A percentile compares a stretch with the other conserved stretches of the same genome.
These are phyloP conservation scores for Penicillium sp. DNA, from an alignment of 2,329 filamentous ascomycete genomes.

Conservation along the genomic window DNA sequence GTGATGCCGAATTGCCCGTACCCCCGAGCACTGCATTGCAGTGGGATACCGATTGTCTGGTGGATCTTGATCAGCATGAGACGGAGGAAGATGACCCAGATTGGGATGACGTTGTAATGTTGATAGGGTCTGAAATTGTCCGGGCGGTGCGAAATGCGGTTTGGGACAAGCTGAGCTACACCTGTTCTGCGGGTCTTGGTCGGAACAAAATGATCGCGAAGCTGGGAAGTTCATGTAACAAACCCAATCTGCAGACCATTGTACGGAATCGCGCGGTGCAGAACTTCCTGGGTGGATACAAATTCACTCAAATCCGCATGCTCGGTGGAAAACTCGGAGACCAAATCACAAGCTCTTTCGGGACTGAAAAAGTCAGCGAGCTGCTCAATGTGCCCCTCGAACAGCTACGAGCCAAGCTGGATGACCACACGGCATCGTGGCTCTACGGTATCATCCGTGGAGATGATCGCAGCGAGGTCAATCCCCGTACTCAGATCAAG, in stretches of 20 bases:
- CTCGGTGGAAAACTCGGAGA: constrained; percentile 94
- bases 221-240: constrained; percentile 85
- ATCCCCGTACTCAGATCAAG: constrained; percentile 88
- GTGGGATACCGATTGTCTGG: constrained; percentile 76
- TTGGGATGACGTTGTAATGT: constrained; percentile 91
- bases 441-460: constrained; percentile 83
- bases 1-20: constrained; percentile 66
- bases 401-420: constrained; percentile 74
- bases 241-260: constrained; percentile 93
- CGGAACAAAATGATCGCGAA: constrained; percentile 96
- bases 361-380: constrained; percentile 76
- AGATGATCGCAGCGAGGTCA: constrained; percentile 84
- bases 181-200: constrained; percentile 86
- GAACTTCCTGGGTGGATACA: constrained; percentile 79
- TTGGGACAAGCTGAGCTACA: constrained; percentile 73
- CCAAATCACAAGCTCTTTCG: constrained; percentile 77
- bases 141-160: constrained; percentile 71
- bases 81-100: constrained; percentile 81
- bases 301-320: constrained; percentile 92
- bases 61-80: constrained; percentile 72
- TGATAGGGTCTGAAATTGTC: constrained; percentile 87
- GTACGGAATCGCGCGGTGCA: constrained; percentile 80
- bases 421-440: constrained; percentile 83
- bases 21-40: constrained; percentile 74
- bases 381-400: constrained; percentile 72